Evolutionary conservation across 768 basidiomycete genomes (phyloP).

Genomic region (Leccinum truebloodii): DNA sequence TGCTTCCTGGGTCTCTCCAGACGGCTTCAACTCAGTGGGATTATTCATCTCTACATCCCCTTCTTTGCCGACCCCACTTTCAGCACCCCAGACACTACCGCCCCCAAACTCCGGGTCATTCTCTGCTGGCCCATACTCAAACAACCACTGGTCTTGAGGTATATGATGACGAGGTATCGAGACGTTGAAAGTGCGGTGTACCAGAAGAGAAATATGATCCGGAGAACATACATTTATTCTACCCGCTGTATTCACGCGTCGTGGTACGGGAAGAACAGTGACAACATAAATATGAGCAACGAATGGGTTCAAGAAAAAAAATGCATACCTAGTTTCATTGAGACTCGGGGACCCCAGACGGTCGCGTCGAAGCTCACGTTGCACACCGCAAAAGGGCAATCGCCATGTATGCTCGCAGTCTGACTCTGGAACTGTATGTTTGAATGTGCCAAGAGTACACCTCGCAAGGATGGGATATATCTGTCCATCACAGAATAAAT

Average conservation of each 20-base stretch:
- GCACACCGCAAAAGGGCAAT: constrained; percentile 84
- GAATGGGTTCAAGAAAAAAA: background rate
- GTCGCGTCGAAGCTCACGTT: constrained; percentile 78
- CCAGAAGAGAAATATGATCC: constrained; percentile 87
- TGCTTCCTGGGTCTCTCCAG: constrained; percentile 31
- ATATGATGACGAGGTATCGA: constrained; percentile 94
- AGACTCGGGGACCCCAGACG: constrained; percentile 85
- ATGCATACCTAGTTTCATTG: constrained; percentile 73
- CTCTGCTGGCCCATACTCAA: constrained; percentile 82
- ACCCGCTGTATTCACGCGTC: constrained; percentile 54
- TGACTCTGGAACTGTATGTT: constrained; percentile 66
- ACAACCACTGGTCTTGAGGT: constrained; percentile 75
- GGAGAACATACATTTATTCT: constrained; percentile 87
- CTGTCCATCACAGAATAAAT: constrained; percentile 40
- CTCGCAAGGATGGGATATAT: constrained; percentile 84
- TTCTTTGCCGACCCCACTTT: constrained; percentile 5
- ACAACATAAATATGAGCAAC: background rate
- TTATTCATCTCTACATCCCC: constrained; percentile 17
- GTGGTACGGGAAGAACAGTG: background rate
- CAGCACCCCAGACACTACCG: constrained; percentile 30
- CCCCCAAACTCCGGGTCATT: constrained; percentile 73
- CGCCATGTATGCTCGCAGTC: constrained; percentile 68
- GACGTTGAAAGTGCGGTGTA: constrained; percentile 91
- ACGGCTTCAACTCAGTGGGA: background rate
- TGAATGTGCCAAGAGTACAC: constrained; percentile 86